Evolutionary conservation across 2,329 filamentous ascomycete species (phyloP), one percentile per base, ranked within the genome.

Genomic region (Fusarium sororula): DNA sequence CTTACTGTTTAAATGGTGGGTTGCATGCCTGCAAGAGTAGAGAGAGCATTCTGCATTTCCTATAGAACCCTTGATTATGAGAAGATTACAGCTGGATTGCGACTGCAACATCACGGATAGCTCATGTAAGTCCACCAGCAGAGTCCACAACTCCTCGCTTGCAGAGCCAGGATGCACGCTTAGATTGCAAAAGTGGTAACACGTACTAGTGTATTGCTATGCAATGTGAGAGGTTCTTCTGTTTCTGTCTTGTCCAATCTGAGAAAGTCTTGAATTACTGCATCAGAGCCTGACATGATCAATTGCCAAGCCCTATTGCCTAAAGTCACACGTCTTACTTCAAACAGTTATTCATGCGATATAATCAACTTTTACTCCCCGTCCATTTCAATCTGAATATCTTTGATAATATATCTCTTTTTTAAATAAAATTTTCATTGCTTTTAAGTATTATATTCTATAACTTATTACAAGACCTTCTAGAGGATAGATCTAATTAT

Each of bases 371-470:
- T 26, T 20, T 47, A 9, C 13, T 20, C 8, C 24, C 8, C 13
- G 1, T 1, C 12, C 8, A 47, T 22, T 5, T 2, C 6, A 28
- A 22, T 22, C 4, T 28, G 0, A 28, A 5, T 3, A 7, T 47
- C 44, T 47, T 14, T 6, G 3, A 10, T 5, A 14, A 24, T 14
- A 9, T 6, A 26, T 13, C 8, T 8, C 17, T 13, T 13, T 26
- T 9, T 26, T 26, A 6, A 13, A 8, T 6, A 5, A 26, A 7
- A 20, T 7, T 45, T 7, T 13, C 8, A 20, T 20, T 20, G 9
- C 5, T 5, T 20, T 7, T 35, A 14, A 20, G 24, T 22, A 47
- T 28, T 4, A 22, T 15, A 1, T 22, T 26, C 18, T 30, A 8
- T 3, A 24, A 6, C 22, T 11, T 28, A 28, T 28, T 28, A 28